phyloP scores from a whole-genome alignment of 2,329 filamentous ascomycete genomes.

The Phaeosphaeriaceae sp. region DNA sequence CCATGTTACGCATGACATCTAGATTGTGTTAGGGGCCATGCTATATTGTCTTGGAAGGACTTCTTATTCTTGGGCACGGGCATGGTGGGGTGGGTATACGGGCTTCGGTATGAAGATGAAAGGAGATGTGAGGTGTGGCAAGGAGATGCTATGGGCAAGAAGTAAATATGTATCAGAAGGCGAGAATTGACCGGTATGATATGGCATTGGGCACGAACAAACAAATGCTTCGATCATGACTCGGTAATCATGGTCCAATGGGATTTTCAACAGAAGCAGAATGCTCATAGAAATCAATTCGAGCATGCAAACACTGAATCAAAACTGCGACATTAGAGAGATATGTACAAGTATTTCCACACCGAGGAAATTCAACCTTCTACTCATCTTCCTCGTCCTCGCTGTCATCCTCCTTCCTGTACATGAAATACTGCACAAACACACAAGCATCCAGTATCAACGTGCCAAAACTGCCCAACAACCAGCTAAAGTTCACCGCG shows the following conservation, averaged over 20 bases:
- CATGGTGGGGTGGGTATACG: background rate
- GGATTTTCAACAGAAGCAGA: background rate
- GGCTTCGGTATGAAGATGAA: background rate
- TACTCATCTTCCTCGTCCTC: constrained; percentile 39
- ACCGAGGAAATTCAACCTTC: background rate
- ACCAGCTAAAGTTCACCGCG: constrained; percentile 88
- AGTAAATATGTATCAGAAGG: background rate
- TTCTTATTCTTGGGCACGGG: background rate
- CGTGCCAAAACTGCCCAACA: constrained; percentile 88
- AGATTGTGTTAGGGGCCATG: background rate
- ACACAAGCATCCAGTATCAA: constrained; percentile 84
- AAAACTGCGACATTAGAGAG: background rate
- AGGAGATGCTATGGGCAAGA: background rate
- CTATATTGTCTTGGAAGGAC: background rate
- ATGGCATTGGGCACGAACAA: background rate
- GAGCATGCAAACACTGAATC: background rate
- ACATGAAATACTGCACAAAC: constrained; percentile 91
- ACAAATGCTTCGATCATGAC: background rate
- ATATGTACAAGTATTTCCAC: background rate
- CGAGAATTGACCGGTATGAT: background rate
- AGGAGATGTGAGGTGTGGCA: background rate
- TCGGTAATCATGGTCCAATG: background rate
- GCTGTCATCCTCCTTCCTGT: constrained; percentile 60
- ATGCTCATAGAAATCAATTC: background rate
- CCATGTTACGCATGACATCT: background rate